phyloP scores from a whole-genome alignment of 192 early-diverging fungal genomes.

The Coemansia sp. region DNA sequence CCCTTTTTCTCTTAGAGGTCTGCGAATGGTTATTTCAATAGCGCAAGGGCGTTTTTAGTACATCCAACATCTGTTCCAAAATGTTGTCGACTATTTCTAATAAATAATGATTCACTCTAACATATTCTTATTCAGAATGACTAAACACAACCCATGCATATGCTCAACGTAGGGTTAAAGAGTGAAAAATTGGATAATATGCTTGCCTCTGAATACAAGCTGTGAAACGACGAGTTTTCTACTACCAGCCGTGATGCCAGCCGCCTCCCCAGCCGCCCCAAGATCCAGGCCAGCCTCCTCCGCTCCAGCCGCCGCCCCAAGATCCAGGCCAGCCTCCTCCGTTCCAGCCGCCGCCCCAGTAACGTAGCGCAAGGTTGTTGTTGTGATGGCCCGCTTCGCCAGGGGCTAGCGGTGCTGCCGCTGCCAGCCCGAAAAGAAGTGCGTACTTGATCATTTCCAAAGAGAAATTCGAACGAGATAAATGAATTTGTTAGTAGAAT shows the following conservation, averaged over 20 bases:
- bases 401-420: neutral
- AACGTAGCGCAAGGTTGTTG: neutral
- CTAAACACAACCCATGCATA: neutral
- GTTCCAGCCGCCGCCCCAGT: neutral
- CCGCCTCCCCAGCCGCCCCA: neutral
- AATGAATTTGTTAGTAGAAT: too few relatives aligned
- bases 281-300: neutral
- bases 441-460: slow-evolving; percentile 1
- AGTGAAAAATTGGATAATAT: neutral
- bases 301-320: neutral
- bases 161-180: neutral
- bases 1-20: neutral
- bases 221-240: neutral
- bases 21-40: neutral
- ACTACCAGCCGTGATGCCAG: neutral
- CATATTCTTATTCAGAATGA: too few relatives aligned
- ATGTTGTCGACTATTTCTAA: neutral
- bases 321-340: neutral
- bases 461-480: too few relatives aligned
- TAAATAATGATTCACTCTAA: neutral
- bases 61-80: neutral
- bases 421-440: neutral
- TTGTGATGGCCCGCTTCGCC: neutral
- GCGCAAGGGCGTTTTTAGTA: neutral
- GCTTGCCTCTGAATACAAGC: too few relatives aligned